Evolutionary conservation across 495 filamentous ascomycete genomes (phyloP).

Genomic region (Lasiosphaeria hispida): DNA sequence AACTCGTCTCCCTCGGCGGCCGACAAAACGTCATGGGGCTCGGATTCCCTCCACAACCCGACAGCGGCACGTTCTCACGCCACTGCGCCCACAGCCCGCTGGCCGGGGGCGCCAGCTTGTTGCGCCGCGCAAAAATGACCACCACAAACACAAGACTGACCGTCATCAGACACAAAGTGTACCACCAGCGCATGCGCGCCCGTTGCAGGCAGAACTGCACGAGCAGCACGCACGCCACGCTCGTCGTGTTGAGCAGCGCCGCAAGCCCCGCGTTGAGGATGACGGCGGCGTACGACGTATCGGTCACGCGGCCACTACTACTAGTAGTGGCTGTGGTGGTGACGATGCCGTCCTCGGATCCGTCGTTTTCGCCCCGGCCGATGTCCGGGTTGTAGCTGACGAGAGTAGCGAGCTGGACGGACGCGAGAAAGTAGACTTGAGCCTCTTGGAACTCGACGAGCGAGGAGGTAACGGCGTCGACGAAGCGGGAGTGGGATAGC

Average conservation of each 20-base stretch:
- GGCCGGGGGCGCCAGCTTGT: not conserved
- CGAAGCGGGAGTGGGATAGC: not conserved
- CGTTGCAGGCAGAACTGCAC: constrained; percentile 8
- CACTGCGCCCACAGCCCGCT: not conserved
- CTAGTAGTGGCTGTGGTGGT: not conserved
- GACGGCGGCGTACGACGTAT: constrained; percentile 3
- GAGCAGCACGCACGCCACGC: constrained; percentile 4
- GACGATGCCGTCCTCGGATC: too few relatives aligned
- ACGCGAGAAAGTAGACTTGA: constrained; percentile 11
- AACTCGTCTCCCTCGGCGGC: not conserved
- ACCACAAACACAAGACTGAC: not conserved
- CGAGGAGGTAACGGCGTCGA: constrained; percentile 5
- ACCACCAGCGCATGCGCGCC: constrained; percentile 18
- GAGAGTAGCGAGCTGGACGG: constrained; percentile 10
- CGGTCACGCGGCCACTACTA: not conserved
- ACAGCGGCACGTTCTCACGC: constrained; percentile 2
- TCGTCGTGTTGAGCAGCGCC: not conserved
- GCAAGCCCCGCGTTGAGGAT: constrained; percentile 6
- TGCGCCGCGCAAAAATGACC: constrained; percentile 2
- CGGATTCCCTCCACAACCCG: constrained; percentile 10
- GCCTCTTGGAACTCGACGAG: constrained; percentile 17
- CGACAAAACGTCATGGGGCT: constrained; percentile 15
- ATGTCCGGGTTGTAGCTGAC: constrained; percentile 5
- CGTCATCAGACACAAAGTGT: constrained; percentile 5
- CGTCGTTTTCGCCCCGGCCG: not conserved